A percentile compares a stretch with the other conserved stretches of the same genome.
Evolutionary conservation across 768 basidiomycete species (phyloP).

Genomic region (Panus rudis): DNA sequence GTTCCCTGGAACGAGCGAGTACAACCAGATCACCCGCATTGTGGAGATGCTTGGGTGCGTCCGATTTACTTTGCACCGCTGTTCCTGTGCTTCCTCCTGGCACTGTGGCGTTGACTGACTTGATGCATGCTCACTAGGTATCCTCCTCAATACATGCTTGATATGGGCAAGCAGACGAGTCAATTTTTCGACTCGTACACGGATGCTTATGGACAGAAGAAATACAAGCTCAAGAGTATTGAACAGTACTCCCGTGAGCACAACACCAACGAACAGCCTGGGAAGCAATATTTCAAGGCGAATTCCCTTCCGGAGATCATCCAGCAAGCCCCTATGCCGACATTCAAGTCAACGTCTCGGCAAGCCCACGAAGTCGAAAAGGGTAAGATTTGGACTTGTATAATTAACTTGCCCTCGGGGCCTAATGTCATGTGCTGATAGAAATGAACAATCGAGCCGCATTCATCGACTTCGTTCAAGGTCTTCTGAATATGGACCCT

Average conservation of each 20-base stretch:
- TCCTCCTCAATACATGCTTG: slow-evolving; percentile 90
- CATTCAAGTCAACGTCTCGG: slow-evolving; percentile 65
- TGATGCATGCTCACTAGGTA: slow-evolving; percentile 14
- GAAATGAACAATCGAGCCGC: slow-evolving; percentile 91
- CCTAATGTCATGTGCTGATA: slow-evolving; percentile 23
- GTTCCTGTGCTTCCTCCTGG: slow-evolving; percentile 1
- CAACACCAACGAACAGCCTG: slow-evolving; percentile 92
- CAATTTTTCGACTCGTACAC: slow-evolving; percentile 88
- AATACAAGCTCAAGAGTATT: slow-evolving; percentile 80
- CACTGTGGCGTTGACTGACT: slow-evolving; percentile 1
- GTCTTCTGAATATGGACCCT: slow-evolving; percentile 89
- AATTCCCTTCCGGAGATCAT: slow-evolving; percentile 92
- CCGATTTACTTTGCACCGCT: slow-evolving; percentile 1
- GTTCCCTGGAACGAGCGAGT: slow-evolving; percentile 98
- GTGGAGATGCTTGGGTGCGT: slow-evolving; percentile 97
- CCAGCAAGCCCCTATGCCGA: slow-evolving; percentile 89
- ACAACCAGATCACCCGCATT: slow-evolving; percentile 95
- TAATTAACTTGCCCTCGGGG: background rate
- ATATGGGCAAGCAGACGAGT: slow-evolving; percentile 88
- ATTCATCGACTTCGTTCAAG: slow-evolving; percentile 97
- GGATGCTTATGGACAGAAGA: slow-evolving; percentile 73
- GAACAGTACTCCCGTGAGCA: slow-evolving; percentile 97
- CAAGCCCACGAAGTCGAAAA: slow-evolving; percentile 83
- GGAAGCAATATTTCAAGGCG: slow-evolving; percentile 98
- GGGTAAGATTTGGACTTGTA: slow-evolving; percentile 40